These are phyloP conservation scores for Pleurozium schreberi DNA, from an alignment of 225 moss, liverwort and hornwort genomes.

Conservation along the genomic window DNA sequence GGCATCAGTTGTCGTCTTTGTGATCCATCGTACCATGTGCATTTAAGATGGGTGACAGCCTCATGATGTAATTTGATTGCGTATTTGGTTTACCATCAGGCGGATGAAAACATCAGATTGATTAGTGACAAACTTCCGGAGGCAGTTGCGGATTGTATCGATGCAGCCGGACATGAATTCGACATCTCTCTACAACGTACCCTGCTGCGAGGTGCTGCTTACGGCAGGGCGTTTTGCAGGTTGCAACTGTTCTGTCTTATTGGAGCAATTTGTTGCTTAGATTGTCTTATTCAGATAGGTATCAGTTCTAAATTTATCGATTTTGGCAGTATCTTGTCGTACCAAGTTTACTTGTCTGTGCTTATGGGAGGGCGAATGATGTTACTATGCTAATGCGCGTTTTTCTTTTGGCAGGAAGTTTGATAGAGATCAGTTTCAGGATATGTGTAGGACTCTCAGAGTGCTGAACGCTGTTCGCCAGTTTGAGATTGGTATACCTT, in stretches of 20 bases:
- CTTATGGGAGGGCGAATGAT: not conserved
- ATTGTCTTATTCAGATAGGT: not conserved
- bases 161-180: constrained; percentile 94
- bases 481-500: constrained; percentile 88
- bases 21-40: not conserved
- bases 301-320: not conserved
- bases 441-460: constrained; percentile 88
- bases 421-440: constrained; percentile 82
- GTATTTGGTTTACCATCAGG: constrained; percentile 32
- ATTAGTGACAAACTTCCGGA: constrained; percentile 73
- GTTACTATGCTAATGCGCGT: not conserved
- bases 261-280: not conserved
- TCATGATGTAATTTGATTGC: not conserved
- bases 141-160: constrained; percentile 93
- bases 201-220: constrained; percentile 87
- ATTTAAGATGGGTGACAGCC: not conserved
- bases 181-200: constrained; percentile 84
- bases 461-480: constrained; percentile 91
- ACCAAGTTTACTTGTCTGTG: not conserved
- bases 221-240: constrained; percentile 99
- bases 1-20: not conserved
- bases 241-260: not conserved
- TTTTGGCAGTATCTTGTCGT: not conserved
- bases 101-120: constrained; percentile 95
- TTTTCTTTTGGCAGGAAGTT: constrained; percentile 58